A percentile compares a stretch with the other conserved stretches of the same genome.
These are phyloP conservation scores for Zoysia matrella DNA, from an alignment of 202 grass and related monocot species.

Conservation along the genomic window DNA sequence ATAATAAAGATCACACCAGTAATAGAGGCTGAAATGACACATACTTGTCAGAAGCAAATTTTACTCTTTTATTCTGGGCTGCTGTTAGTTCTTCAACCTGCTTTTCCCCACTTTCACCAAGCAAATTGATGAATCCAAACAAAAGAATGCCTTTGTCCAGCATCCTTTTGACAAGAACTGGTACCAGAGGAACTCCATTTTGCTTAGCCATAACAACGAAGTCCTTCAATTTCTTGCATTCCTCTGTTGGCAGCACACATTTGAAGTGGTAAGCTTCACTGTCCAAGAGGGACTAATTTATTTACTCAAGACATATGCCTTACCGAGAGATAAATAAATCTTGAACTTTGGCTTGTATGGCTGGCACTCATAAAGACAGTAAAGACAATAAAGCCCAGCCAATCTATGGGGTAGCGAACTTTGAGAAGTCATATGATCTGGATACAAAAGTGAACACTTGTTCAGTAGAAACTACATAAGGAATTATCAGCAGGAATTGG, in stretches of 20 bases:
- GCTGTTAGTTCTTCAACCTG: constrained; percentile 66
- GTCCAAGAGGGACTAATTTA: constrained; percentile 7
- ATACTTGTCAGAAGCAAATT: constrained; percentile 82
- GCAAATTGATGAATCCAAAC: constrained; percentile 83
- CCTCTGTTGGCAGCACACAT: constrained; percentile 51
- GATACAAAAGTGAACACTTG: constrained; percentile 36
- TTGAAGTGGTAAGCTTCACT: constrained; percentile 8
- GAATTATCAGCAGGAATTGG: not conserved
- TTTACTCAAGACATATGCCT: constrained; percentile 7
- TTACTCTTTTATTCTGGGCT: constrained; percentile 57
- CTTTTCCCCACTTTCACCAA: constrained; percentile 49
- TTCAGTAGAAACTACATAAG: constrained; percentile 8
- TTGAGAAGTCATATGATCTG: constrained; percentile 73
- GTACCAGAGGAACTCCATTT: constrained; percentile 45
- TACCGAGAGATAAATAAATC: constrained; percentile 79
- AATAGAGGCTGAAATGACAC: not conserved
- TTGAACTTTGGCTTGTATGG: constrained; percentile 80
- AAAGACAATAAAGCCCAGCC: constrained; percentile 89
- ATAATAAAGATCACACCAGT: not conserved
- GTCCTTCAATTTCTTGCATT: constrained; percentile 69
- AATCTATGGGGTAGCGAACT: constrained; percentile 58
- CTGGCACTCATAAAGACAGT: constrained; percentile 88
- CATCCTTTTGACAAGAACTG: constrained; percentile 84
- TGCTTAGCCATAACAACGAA: constrained; percentile 66
- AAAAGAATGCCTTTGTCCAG: constrained; percentile 69